Base-by-base conservation (phyloP, 2,329 filamentous ascomycete species). In the Gremmenia infestans region DNA sequence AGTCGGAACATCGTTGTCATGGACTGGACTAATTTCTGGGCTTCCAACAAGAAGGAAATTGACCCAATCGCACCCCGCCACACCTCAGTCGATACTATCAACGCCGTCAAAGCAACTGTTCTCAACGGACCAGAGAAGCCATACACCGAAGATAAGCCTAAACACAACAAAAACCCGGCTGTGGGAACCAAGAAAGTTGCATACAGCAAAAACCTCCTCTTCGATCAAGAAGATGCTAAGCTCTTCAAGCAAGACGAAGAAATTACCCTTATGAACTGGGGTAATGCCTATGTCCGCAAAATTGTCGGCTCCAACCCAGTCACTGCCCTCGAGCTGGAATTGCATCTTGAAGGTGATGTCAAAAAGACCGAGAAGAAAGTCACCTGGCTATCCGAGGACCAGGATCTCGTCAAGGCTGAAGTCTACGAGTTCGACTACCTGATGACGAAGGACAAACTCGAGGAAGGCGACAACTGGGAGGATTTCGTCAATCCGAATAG, bases 281-380 rank as follows among this genome's bases (percentile, higher is more conserved):
- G 93, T 65, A 95, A 96, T 68, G 90, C 88, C 12, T 82, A 91
- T 63, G 88, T 94, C 23, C 82, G 85, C 54, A 83, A 85, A 57
- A 83, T 90, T 59, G 74, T 76, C 61, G 77, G 81, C 48, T 75
- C 76, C 36, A 72, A 76, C 55, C 76, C 82, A 48, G 85, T 96
- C 66, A 87, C 85, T 12, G 77, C 75, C 37, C 79, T 96, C 40
- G 87, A 88, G 56, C 78, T 94, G 53, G 90, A 96, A 74, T 83
- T 97, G n/a, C 88, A 97, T 73, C 82, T 97, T 50, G 84, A 88
- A 66, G 92, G 93, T 54, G 93, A 97, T 71, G 89, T 97, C 72
- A 96, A 96, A 79, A 87, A 89, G 69, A 97, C 93, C 0, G 86
- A 91, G 68, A 97, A 97, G 83, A 97, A 97, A 80, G 84, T 97